Base-by-base conservation (phyloP, 768 basidiomycete genomes). In the Lactarius vividus region DNA sequence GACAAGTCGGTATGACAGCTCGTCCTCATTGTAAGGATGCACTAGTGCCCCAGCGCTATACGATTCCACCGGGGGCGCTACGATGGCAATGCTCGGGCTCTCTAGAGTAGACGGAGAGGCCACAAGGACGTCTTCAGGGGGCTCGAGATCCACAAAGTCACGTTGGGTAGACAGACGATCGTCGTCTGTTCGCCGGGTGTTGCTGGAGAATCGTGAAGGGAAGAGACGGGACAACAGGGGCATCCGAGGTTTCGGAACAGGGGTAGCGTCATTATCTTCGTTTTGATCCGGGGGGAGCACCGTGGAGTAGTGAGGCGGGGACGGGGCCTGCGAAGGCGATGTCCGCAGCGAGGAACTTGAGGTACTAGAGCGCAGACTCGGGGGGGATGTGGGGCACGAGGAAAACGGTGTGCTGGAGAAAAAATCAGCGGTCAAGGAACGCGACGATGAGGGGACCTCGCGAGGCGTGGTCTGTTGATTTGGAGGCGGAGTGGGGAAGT, bases 1-100 rank as follows among this genome's bases (percentile, higher is more conserved):
- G 35, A 84, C 69, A 9, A 92, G 82, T 26, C 78, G 78, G 20
- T 87, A 77, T 20, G 79, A 61, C 8, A 35, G 66, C 49, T 49
- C 55, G 10, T 64, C 57, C 29, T 57, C 67, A 11, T 60, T 40
- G 10, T 62, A 63, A 5, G 63, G 67, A 16, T 59, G 67, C 3
- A 70, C 61, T 20, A 63, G 33, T 35, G 60, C 44, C 54, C 69
- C 69, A 5, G 54, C 13, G 10, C 46, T 23, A 33, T 52, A 63
- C 9, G 33, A 54, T 31, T 39, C 31, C 18, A 44, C 44, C 7
- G 42, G 16, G 20, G 35, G 23, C 26, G 37, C 23, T 18, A 16
- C 23, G 9, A 37, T 26, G 18, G 59, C 35, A 10, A 35, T 37
- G 20, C 42, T 54, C 15, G 59, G 31, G 13, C 16, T 13, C 1